phyloP scores from a whole-genome alignment of 148 eudicot species.

The Oxyria digyna region DNA sequence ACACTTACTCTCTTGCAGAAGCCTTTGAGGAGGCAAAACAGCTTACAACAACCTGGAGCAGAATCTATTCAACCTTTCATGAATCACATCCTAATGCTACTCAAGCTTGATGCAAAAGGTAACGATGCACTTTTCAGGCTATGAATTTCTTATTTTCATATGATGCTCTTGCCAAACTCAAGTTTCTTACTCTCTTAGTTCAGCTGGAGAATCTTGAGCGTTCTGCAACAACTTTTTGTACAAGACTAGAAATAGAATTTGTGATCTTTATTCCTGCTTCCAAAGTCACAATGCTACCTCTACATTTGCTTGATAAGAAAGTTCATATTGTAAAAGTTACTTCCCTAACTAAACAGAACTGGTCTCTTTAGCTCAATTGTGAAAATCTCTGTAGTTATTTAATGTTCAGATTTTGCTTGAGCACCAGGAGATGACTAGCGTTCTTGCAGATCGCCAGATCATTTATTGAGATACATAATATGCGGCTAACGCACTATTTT shows the following conservation, averaged over 20 bases:
- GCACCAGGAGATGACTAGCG: background rate
- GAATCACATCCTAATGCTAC: constrained; percentile 48
- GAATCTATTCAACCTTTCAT: constrained; percentile 39
- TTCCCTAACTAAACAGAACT: background rate
- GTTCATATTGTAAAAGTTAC: background rate
- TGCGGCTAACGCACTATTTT: background rate
- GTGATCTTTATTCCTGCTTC: background rate
- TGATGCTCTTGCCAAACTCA: background rate
- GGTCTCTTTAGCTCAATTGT: background rate
- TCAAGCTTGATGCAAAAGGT: constrained; percentile 51
- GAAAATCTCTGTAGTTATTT: background rate
- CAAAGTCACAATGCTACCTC: background rate
- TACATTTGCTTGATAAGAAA: background rate
- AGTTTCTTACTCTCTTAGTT: background rate
- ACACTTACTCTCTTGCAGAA: constrained; percentile 23
- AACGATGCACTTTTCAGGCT: constrained; percentile 1
- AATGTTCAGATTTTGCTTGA: background rate
- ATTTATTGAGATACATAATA: background rate
- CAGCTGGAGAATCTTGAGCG: background rate
- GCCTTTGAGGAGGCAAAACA: constrained; percentile 45
- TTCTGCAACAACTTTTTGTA: background rate
- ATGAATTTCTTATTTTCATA: background rate
- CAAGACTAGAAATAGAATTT: background rate
- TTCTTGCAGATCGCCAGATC: background rate
- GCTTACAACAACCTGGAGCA: constrained; percentile 37